Evolutionary conservation across 2,329 filamentous ascomycete species (phyloP), one percentile per base, ranked within the genome.

Genomic region (Fonsecaea multimorphosa): DNA sequence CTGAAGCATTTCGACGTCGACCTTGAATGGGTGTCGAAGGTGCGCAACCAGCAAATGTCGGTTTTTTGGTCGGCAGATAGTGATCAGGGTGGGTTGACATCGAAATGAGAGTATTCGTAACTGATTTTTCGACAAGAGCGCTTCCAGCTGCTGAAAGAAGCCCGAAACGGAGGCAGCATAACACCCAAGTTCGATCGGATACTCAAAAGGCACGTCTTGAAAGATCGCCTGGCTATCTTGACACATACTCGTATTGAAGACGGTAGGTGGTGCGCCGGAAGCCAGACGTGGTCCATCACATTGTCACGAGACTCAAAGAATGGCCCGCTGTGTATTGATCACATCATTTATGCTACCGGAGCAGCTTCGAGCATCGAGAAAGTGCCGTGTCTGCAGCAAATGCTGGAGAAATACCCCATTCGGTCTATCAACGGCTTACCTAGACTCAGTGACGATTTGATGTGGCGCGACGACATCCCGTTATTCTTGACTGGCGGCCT

Each of bases 21-120:
- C 63, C 82, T 94, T 1, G 84, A 86, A 55, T 95, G 91, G 91
- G 90, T 94, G 76, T 90, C 89, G 9, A 94, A 94, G 74, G 94
- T 91, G 76, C 87, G 89, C 63, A 94, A 94, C 74, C 85, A 87
- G 61, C 87, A 91, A 70, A 90, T 93, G 74, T 88, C 91, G 0
- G 83, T 84, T 0, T 95, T 93, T 76, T 93, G 90, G 89, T 87
- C 86, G 6, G 89, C 90, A 2, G 90, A 93, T 71, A 86, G 85
- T 5, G 88, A 92, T 66, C 84, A 87, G 72, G 66, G 66, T 65
- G 60, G 16, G 65, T 59, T 19, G 56, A n/a, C 27, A 31, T 27
- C 14, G n/a, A 16, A 49, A 27, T 0, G 24, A 22, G 29, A 29
- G 9, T 24, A 34, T 36, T 29, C 2, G 16, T 27, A 27, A 49